phyloP scores from a whole-genome alignment of 768 basidiomycete genomes.

The Collybia sp. region DNA sequence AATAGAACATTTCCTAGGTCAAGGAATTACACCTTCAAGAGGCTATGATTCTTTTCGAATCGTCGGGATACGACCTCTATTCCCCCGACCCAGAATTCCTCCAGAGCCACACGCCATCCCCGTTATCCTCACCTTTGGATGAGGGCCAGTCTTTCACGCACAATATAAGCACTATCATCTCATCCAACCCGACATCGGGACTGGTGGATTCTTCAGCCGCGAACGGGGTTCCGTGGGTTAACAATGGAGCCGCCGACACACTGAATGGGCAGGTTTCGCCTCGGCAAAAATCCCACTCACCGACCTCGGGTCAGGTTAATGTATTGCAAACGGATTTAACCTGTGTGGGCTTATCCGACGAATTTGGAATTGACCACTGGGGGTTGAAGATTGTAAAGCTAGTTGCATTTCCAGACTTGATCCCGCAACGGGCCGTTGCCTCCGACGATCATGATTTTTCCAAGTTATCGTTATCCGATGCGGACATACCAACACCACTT shows the following conservation, averaged over 20 bases:
- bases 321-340: slow-evolving; percentile 68
- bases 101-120: slow-evolving; percentile 15
- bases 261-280: slow-evolving; percentile 7
- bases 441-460: background rate
- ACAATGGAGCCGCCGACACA: background rate
- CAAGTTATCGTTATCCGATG: background rate
- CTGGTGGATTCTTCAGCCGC: no score
- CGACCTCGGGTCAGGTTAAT: slow-evolving; percentile 52
- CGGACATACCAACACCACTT: no score
- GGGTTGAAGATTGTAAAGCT: slow-evolving; percentile 74
- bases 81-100: slow-evolving; percentile 35
- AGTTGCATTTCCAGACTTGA: slow-evolving; percentile 71
- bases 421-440: slow-evolving; percentile 14
- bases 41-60: slow-evolving; percentile 54
- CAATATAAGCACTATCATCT: slow-evolving; percentile 4
- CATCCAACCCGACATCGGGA: no score
- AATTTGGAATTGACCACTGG: slow-evolving; percentile 63
- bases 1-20: slow-evolving; percentile 36
- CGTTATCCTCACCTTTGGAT: slow-evolving; percentile 10
- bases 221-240: no score
- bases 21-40: slow-evolving; percentile 62
- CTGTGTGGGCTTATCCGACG: slow-evolving; percentile 71
- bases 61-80: slow-evolving; percentile 65
- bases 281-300: slow-evolving; percentile 43
- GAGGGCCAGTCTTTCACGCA: slow-evolving; percentile 10